Base-by-base conservation (phyloP, 1,284 basidiomycete species). In the Erythrobasidium hasegawianum region DNA sequence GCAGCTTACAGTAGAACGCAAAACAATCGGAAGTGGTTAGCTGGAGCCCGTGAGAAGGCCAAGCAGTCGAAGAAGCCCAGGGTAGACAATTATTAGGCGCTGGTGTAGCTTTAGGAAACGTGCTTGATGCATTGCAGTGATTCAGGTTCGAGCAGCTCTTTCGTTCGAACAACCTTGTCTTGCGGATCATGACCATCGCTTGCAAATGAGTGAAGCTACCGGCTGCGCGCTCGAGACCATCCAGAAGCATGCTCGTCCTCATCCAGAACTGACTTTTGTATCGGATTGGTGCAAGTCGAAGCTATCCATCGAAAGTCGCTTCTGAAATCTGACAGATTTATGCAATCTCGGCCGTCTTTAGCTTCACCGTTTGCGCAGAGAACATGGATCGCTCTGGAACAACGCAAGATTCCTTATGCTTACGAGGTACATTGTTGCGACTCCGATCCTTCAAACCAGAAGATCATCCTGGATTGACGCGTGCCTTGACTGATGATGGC, bases 311-410 rank as follows among this genome's bases (percentile, higher is more conserved):
- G 13, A 16, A 39, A 20, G 45, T 24, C 18, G 16, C 8, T 9
- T 18, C 43, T 16, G 7, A 24, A 14, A 47, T 47, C 43, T 47
- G 43, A 47, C 22, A 47, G 43, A 8, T 47, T 47, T 47, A n/a
- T 47, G 43, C 43, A 47, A 47, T 33, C 33, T 45, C 10, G 38
- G 20, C 10, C 55, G 38, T 53, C n/a, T 13, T 4, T 43, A 65
- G 62, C 47, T 52, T 65, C 62, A 18, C 62, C 62, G 4, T 65
- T 65, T 45, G 62, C 62, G 16, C 62, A 65, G 26, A 26, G 62
- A 18, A 65, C 62, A 8, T 65, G 62, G 62, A 57, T 65, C 26
- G 62, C 62, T 3, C 47, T 65, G 22, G 62, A 65, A 27, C 62
- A 65, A 33, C 62, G 62, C 22, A 56, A 56, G 18, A 65, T 65